These are phyloP conservation scores for Oryza meyeriana DNA, from an alignment of 176 grass and related monocot genomes.

Conservation along the genomic window DNA sequence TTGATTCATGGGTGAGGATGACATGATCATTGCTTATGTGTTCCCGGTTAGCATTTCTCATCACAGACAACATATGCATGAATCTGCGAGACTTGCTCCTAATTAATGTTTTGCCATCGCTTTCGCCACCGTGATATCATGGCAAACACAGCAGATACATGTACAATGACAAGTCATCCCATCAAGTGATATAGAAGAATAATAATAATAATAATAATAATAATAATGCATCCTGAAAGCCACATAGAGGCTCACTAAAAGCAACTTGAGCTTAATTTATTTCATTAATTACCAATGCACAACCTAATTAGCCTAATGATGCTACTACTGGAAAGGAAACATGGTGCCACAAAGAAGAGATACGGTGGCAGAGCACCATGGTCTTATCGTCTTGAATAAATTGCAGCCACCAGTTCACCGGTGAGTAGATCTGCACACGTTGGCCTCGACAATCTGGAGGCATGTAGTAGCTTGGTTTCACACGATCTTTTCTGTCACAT, in stretches of 20 bases:
- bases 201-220: no score
- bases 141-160: neutral
- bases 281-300: neutral
- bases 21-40: no score
- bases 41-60: no score
- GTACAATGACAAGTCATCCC: conserved; percentile 7
- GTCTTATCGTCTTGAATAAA: neutral
- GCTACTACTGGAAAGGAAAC: neutral
- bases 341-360: neutral
- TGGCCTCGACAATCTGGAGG: conserved; percentile 5
- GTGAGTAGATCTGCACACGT: conserved; percentile 1
- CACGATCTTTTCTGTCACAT: conserved; percentile 26
- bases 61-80: neutral
- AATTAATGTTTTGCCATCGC: neutral
- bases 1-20: no score
- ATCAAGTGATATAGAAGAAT: neutral
- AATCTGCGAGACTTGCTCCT: neutral
- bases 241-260: neutral
- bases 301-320: neutral
- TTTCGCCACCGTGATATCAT: conserved; percentile 22
- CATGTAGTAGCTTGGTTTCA: neutral
- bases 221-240: neutral
- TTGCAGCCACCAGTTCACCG: neutral
- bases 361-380: conserved; percentile 10
- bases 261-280: neutral